Evolutionary conservation across 306 rosid species (phyloP), one percentile per base, ranked within the genome.

Genomic region (Vigna nakashimae): DNA sequence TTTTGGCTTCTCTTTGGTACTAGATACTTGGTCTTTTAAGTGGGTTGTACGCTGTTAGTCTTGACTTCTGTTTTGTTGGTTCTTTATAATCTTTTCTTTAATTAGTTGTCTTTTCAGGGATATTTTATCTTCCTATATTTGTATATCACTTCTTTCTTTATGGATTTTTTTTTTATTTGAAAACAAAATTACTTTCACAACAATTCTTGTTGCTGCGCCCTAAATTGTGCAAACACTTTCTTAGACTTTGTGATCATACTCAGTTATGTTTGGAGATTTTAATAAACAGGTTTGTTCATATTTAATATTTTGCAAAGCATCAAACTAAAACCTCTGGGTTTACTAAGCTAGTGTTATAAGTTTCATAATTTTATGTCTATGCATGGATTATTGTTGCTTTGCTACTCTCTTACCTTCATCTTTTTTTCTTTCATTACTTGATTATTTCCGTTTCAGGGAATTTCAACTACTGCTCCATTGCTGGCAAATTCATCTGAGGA

Each of bases 381-480:
- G 43, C 17, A 22, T 48, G 40, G 32, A 62, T 62, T 79, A 32
- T 16, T 15, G 53, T 49, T 6, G 9, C 53, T 38, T 49, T 5
- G 6, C 53, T 42, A 55, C 74, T 16, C 58, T 52, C 55, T 34
- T 24, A 26, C 28, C 3, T 26, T 26, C 28, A 26, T 26, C 28
- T 26, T 26, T 26, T 26, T 26, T 26, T 65, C 42, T 26, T 26
- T 26, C 2, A 26, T 26, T 26, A 26, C 28, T 26, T 26, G 28
- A 26, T 26, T 26, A 26, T 26, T 26, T 26, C 10, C 17, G 48
- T 74, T 80, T 58, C 86, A 95, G 98, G 92, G 98, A 80, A 83
- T 95, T 82, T 89, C 98, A 52, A 91, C 89, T 71, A 82, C 96
- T 12, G 77, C 91, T 74, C 80, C 26, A 48, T 78, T 92, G 75